Base-by-base conservation (phyloP, 2,329 filamentous ascomycete species). In the Arthrobotrys conoides region DNA sequence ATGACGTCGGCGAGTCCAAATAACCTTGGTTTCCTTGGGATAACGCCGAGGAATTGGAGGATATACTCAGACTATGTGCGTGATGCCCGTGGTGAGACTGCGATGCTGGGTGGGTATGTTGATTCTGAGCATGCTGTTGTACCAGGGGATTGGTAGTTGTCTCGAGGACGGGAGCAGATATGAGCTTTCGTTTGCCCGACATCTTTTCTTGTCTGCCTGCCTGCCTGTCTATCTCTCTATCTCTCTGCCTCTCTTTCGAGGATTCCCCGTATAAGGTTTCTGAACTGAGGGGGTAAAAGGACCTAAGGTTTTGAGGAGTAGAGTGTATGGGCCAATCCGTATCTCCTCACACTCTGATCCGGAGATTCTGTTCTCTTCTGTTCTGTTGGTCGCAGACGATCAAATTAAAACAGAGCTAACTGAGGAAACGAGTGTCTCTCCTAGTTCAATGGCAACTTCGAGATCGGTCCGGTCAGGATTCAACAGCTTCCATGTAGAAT, bases 121-220 rank as follows among this genome's bases (percentile, higher is more conserved):
- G 61, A 65, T 48, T 49, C 41, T 49, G 24, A 51, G 61, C 61
- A 49, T 65, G 57, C 18, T 57, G 48, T 10, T 67, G 61, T 16
- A 73, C 65, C 36, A 48, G 38, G 36, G 61, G 70, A 18, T 66
- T 73, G n/a, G 70, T 67, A 3, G 70, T 73, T 27, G 70, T 66
- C 51, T 73, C 61, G 8, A 73, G 70, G 49, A 73, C 51, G 12
- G 70, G 70, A 20, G 48, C 65, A 33, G 70, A 73, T 59, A 73
- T 66, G 41, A 65, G 24, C 44, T 69, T 66, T 36, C 71, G 71
- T 69, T 68, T 68, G 12, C 64, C 64, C 38, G 71, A 49, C 71
- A 75, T 75, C 9, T 51, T 64, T 59, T 41, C 57, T 20, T 38
- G 10, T 59, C 53, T 46, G 38, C 9, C 38, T n/a, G 44, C 8